phyloP scores from a whole-genome alignment of 202 grass and related monocot genomes.

The Panicum virgatum region DNA sequence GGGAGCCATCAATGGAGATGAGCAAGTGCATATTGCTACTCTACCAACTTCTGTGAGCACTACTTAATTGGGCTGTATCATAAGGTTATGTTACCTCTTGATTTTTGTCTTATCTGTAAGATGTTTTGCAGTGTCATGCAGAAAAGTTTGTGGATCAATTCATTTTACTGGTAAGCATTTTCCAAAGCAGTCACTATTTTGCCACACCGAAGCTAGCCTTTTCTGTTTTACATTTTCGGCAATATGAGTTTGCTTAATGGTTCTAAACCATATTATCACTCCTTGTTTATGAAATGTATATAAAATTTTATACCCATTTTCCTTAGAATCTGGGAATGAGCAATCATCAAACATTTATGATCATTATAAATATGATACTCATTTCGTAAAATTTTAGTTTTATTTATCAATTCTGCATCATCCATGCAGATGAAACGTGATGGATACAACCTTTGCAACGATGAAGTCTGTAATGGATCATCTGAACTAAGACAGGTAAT shows the following conservation, averaged over 20 bases:
- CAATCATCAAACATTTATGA: background rate
- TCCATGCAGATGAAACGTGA: conserved; percentile 48
- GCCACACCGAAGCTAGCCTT: background rate
- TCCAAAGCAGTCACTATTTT: background rate
- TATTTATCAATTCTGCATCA: background rate
- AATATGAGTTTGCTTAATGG: background rate
- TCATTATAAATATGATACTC: background rate
- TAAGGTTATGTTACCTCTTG: background rate
- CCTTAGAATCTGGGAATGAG: background rate
- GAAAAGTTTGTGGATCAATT: conserved; percentile 62
- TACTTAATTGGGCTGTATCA: conserved; percentile 1
- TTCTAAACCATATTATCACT: too few relatives aligned
- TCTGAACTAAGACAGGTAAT: conserved; percentile 1
- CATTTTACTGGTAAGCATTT: conserved; percentile 45
- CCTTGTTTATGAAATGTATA: too few relatives aligned
- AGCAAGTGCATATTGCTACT: conserved; percentile 34
- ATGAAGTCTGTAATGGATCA: conserved; percentile 5
- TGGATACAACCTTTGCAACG: conserved; percentile 31
- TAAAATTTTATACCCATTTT: background rate
- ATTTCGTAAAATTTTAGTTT: background rate
- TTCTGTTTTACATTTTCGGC: conserved; percentile 6
- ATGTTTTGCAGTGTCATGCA: conserved; percentile 54
- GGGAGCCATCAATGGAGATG: conserved; percentile 35
- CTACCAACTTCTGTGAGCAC: conserved; percentile 52
- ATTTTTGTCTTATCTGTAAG: conserved; percentile 15